phyloP scores from a whole-genome alignment of 1,284 basidiomycete species.

The Rhodotorula sp. region DNA sequence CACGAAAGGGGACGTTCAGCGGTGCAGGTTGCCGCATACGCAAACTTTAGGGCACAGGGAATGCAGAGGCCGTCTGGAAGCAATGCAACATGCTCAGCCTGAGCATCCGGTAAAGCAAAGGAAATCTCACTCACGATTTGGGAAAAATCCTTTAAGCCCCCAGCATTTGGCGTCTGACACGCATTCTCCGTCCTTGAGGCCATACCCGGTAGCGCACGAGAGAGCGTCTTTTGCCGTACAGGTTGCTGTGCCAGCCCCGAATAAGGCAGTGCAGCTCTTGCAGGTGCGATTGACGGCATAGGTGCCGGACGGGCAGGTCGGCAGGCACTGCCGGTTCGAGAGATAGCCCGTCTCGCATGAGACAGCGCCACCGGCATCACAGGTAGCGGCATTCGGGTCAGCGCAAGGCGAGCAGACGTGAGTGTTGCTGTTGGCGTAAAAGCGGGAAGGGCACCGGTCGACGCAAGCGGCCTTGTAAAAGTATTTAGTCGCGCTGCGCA shows the following conservation, averaged over 20 bases:
- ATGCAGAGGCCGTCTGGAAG: not conserved
- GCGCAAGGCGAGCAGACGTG: constrained; percentile 9
- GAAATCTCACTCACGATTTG: not conserved
- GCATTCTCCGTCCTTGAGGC: not conserved
- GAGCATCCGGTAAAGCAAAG: not conserved
- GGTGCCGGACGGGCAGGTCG: not conserved
- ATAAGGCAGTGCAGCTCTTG: not conserved
- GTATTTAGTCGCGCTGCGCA: not conserved
- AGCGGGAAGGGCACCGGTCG: constrained; percentile 8
- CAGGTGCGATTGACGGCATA: not conserved
- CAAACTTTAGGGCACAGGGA: not conserved
- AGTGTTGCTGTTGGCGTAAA: not conserved
- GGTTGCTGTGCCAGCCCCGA: not conserved
- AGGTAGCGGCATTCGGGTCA: constrained; percentile 1
- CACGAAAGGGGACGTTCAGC: not conserved
- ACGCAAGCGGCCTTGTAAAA: constrained; percentile 1
- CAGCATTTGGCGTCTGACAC: not conserved
- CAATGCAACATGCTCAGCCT: not conserved
- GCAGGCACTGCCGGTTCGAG: not conserved
- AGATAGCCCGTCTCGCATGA: not conserved
- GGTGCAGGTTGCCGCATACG: not conserved
- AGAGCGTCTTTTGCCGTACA: not conserved
- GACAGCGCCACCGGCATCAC: not conserved
- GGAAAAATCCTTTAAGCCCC: not conserved
- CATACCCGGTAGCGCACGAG: not conserved